A percentile compares a stretch with the other conserved stretches of the same genome.
These are phyloP conservation scores for Trypethelium eluteriae DNA, from an alignment of 495 filamentous ascomycete genomes.

Conservation along the genomic window DNA sequence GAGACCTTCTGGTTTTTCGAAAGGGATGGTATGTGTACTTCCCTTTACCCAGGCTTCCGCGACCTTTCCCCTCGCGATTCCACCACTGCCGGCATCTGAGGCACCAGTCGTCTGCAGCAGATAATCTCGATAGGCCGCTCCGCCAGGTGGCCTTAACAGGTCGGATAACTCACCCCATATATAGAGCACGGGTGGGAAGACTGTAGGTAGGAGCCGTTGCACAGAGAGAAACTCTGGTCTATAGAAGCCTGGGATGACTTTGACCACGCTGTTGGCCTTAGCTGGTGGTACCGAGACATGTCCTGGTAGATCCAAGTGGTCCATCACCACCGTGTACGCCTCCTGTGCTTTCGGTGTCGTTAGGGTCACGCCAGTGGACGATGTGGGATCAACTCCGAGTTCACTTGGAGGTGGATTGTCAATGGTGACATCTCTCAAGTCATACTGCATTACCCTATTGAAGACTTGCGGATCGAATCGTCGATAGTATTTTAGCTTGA, in stretches of 20 bases:
- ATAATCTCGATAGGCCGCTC: conserved; percentile 43
- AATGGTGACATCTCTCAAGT: conserved; percentile 2
- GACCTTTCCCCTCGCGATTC: conserved; percentile 54
- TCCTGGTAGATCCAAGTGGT: conserved; percentile 10
- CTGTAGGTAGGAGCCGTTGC: conserved; percentile 53
- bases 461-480: conserved; percentile 33
- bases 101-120: conserved; percentile 51
- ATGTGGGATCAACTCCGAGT: background rate
- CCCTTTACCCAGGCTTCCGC: conserved; percentile 56
- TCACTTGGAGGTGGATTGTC: background rate
- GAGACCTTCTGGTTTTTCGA: conserved; percentile 24
- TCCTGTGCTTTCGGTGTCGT: conserved; percentile 36
- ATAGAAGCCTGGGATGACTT: conserved; percentile 48
- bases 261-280: conserved; percentile 25
- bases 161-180: conserved; percentile 44
- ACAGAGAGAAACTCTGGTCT: conserved; percentile 59
- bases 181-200: conserved; percentile 77
- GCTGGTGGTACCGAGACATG: conserved; percentile 23
- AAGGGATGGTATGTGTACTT: conserved; percentile 69
- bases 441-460: conserved; percentile 21
- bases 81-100: conserved; percentile 55
- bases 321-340: conserved; percentile 28
- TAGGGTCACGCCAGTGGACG: conserved; percentile 19
- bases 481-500: conserved; percentile 30
- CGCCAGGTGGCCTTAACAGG: conserved; percentile 6